Evolutionary conservation across 139 green algal species (phyloP).

Genomic region (Monoraphidium neglectum): DNA sequence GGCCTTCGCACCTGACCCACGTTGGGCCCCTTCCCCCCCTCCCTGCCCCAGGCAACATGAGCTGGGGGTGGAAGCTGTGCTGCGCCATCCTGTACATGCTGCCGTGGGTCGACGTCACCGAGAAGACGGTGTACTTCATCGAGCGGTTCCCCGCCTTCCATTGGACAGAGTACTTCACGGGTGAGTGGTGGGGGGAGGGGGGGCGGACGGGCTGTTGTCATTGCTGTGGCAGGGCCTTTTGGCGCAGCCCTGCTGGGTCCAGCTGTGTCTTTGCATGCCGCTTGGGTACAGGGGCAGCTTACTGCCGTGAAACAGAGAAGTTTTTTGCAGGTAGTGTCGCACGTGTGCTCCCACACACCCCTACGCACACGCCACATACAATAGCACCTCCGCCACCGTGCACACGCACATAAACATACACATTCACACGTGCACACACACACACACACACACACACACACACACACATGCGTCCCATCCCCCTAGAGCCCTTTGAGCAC

Average conservation of each 20-base stretch:
- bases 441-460: too few species aligned
- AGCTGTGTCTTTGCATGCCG: too few species aligned
- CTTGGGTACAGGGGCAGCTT: too few species aligned
- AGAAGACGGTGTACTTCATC: conserved; percentile 70
- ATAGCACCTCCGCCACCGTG: too few species aligned
- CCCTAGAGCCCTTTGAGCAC: conserved; percentile 65
- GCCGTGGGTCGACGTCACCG: conserved; percentile 64
- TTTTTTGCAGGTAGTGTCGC: not conserved
- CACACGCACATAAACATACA: too few species aligned
- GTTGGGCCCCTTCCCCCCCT: too few species aligned
- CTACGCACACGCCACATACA: too few species aligned
- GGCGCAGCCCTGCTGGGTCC: not conserved
- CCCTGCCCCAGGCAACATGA: conserved; percentile 33
- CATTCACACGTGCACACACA: too few species aligned
- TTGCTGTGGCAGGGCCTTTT: not conserved
- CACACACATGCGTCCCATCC: too few species aligned
- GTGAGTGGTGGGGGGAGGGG: conserved; percentile 14
- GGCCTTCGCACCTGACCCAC: too few species aligned
- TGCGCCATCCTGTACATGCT: conserved; percentile 60
- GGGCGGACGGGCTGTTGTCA: not conserved
- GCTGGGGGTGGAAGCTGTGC: conserved; percentile 61
- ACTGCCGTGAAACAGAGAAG: not conserved
- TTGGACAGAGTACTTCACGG: conserved; percentile 68
- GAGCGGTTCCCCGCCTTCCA: conserved; percentile 62
- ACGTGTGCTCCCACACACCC: too few species aligned